These are phyloP conservation scores for Trichothecium roseum DNA, from an alignment of 2,329 filamentous ascomycete genomes.

Conservation along the genomic window DNA sequence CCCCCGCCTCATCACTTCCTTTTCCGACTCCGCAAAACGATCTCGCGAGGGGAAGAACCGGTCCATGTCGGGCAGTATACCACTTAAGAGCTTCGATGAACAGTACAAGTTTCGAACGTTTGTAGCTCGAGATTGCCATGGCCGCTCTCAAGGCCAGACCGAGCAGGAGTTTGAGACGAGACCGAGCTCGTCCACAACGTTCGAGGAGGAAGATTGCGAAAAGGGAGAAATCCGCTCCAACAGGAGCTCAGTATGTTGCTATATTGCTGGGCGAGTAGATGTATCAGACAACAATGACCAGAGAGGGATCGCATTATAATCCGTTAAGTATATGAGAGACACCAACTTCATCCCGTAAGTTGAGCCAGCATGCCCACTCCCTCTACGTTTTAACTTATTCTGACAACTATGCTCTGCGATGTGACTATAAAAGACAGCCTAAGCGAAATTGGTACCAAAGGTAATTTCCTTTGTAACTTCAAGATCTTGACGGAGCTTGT, in stretches of 20 bases:
- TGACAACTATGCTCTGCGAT: no score
- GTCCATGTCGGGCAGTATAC: slow-evolving; percentile 2
- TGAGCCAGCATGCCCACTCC: no score
- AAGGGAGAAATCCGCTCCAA: no score
- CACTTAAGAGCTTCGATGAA: slow-evolving; percentile 3
- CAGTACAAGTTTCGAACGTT: neutral
- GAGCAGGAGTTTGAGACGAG: slow-evolving; percentile 11
- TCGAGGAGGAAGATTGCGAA: neutral
- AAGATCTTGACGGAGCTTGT: slow-evolving; percentile 5
- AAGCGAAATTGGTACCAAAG: slow-evolving; percentile 4
- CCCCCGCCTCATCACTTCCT: slow-evolving; percentile 9
- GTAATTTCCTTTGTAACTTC: slow-evolving; percentile 3
- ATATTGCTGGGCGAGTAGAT: no score
- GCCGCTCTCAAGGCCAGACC: slow-evolving; percentile 7
- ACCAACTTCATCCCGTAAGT: no score
- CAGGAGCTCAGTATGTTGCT: no score
- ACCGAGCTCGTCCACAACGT: neutral
- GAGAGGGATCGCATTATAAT: no score
- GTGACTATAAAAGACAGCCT: no score
- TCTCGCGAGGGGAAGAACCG: slow-evolving; percentile 2
- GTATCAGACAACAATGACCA: no score
- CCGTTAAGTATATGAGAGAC: no score
- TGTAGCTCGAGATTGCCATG: neutral
- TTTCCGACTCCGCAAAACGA: slow-evolving; percentile 4
- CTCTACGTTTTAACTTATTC: no score